phyloP scores from a whole-genome alignment of 2,329 filamentous ascomycete genomes.

The Emmonsia crescens region DNA sequence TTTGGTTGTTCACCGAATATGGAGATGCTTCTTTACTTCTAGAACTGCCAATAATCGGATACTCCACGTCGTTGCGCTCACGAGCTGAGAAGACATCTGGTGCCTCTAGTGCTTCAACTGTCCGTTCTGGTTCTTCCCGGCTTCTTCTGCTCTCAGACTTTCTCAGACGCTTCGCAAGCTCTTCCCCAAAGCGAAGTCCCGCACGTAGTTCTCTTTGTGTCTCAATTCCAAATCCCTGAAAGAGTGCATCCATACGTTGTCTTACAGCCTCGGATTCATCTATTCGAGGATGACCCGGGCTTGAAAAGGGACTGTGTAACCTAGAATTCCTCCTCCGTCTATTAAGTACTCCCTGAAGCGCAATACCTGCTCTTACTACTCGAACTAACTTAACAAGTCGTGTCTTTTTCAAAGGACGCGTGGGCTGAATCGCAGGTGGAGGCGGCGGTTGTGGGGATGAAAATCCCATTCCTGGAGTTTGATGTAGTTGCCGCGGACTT shows the following conservation, averaged over 20 bases:
- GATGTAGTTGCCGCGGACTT: not conserved
- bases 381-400: constrained; percentile 21
- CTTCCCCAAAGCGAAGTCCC: constrained; percentile 33
- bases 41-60: not conserved
- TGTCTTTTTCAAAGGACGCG: constrained; percentile 11
- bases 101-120: constrained; percentile 8
- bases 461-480: not conserved
- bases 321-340: constrained; percentile 12
- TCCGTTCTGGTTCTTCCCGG: not conserved
- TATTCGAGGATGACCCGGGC: constrained; percentile 2
- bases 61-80: not conserved
- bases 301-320: constrained; percentile 9
- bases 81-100: constrained; percentile 8
- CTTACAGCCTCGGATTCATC: constrained; percentile 17
- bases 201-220: constrained; percentile 32
- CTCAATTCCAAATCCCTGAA: constrained; percentile 27
- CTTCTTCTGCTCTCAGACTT: constrained; percentile 7
- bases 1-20: not conserved
- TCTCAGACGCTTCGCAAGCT: constrained; percentile 29
- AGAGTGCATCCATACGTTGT: constrained; percentile 25
- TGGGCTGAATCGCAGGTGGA: constrained; percentile 7
- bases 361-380: constrained; percentile 29
- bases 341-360: constrained; percentile 26
- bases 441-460: constrained; percentile 12
- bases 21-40: not conserved